phyloP scores from a whole-genome alignment of 208 protist genomes.

The Tritrichomonas musculus region DNA sequence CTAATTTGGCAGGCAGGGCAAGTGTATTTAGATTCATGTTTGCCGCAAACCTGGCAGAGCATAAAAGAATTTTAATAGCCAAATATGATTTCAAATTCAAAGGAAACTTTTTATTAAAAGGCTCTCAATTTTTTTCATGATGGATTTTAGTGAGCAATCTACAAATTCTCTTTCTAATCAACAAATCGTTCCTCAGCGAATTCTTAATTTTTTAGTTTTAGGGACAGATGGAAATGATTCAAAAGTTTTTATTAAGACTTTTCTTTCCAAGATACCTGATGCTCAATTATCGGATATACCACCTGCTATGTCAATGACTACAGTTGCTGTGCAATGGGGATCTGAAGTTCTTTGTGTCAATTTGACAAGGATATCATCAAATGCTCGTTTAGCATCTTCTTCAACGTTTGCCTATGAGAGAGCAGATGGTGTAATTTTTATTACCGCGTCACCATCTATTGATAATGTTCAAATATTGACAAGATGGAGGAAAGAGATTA shows the following conservation, averaged over 20 bases:
- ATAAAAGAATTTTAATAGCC: not conserved
- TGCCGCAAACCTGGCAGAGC: not conserved
- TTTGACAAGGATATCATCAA: not conserved
- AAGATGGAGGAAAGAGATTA: constrained; percentile 8
- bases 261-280: not conserved
- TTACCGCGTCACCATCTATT: constrained; percentile 4
- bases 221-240: not conserved
- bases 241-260: not conserved
- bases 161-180: not conserved
- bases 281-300: not conserved
- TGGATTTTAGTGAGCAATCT: no score
- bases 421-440: not conserved
- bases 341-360: not conserved
- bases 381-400: not conserved
- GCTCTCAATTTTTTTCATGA: no score
- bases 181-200: not conserved
- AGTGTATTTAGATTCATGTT: not conserved
- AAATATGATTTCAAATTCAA: no score
- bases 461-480: not conserved
- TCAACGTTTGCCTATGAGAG: constrained; percentile 12
- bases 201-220: not conserved
- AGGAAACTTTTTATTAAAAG: no score
- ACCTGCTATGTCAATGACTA: not conserved
- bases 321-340: constrained; percentile 13
- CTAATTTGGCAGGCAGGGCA: not conserved